Evolutionary conservation across 495 filamentous ascomycete species (phyloP).

Genomic region (Chaetomidium leptoderma): DNA sequence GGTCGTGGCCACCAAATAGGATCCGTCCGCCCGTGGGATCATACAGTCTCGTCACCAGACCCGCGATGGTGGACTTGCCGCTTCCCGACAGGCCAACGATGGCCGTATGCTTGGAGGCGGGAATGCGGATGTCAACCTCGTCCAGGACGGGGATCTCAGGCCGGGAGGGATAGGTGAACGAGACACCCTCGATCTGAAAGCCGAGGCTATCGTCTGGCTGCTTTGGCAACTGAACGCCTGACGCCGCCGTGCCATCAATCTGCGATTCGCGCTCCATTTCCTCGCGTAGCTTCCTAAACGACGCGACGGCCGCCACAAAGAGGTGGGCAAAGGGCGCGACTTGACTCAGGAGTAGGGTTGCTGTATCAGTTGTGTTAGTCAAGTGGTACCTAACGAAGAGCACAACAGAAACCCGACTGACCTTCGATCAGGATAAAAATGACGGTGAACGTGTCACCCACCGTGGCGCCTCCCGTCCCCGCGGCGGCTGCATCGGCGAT

Average conservation of each 20-base stretch:
- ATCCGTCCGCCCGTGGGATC: constrained; percentile 45
- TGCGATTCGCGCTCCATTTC: constrained; percentile 62
- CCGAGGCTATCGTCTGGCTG: constrained; percentile 59
- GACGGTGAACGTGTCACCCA: constrained; percentile 31
- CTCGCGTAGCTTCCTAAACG: constrained; percentile 46
- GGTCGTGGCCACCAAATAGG: constrained; percentile 49
- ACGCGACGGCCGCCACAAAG: constrained; percentile 53
- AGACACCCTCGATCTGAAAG: constrained; percentile 72
- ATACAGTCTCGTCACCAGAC: constrained; percentile 43
- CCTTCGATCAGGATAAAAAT: constrained; percentile 32
- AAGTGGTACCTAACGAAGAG: constrained; percentile 31
- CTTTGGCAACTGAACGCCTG: constrained; percentile 47
- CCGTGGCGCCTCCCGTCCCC: constrained; percentile 18
- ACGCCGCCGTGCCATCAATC: constrained; percentile 64
- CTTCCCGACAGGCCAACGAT: constrained; percentile 52
- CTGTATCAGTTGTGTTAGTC: constrained; percentile 29
- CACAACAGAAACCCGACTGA: constrained; percentile 41
- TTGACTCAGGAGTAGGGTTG: constrained; percentile 57
- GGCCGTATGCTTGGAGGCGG: constrained; percentile 80
- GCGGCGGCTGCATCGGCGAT: constrained; percentile 57
- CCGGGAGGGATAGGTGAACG: constrained; percentile 86
- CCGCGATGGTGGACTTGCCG: constrained; percentile 88
- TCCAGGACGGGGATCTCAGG: constrained; percentile 79
- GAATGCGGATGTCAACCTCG: constrained; percentile 68
- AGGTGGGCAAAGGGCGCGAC: constrained; percentile 60